Evolutionary conservation across 1,139 yeast species (phyloP).

Genomic region (Lodderomyces orthopsilosis): DNA sequence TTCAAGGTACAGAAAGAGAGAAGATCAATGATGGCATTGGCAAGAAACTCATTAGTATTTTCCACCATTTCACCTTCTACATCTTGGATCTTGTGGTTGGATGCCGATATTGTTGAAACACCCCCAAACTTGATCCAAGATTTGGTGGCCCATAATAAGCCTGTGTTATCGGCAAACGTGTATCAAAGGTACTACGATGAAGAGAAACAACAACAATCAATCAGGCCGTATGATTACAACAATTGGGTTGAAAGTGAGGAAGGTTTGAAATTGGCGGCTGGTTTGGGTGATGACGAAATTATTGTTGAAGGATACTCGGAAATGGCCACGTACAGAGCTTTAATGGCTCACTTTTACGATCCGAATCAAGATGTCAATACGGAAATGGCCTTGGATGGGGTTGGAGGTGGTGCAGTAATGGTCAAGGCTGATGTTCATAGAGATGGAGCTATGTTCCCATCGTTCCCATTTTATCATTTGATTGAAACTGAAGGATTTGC

Average conservation of each 20-base stretch:
- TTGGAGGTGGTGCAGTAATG: conserved; percentile 93
- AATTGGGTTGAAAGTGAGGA: conserved; percentile 94
- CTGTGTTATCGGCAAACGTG: conserved; percentile 88
- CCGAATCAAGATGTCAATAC: conserved; percentile 56
- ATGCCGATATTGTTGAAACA: conserved; percentile 88
- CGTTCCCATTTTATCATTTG: conserved; percentile 93
- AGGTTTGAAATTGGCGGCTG: conserved; percentile 70
- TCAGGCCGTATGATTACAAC: conserved; percentile 91
- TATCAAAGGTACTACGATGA: conserved; percentile 74
- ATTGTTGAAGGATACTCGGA: conserved; percentile 91
- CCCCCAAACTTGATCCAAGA: conserved; percentile 83
- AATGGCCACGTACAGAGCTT: conserved; percentile 90
- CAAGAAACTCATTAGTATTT: conserved; percentile 85
- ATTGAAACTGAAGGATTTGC: conserved; percentile 99
- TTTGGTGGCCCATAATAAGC: conserved; percentile 79
- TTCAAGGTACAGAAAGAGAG: conserved; percentile 83
- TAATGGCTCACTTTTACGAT: conserved; percentile 88
- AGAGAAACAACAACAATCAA: conserved; percentile 52
- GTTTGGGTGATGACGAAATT: conserved; percentile 82
- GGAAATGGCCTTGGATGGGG: conserved; percentile 88
- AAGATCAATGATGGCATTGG: conserved; percentile 87
- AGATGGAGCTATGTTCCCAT: conserved; percentile 99
- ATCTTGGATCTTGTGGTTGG: conserved; percentile 95
- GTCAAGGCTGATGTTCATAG: conserved; percentile 97
- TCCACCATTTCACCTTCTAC: conserved; percentile 89